Base-by-base conservation (phyloP, 495 filamentous ascomycete genomes). In the Trichocladium uniseriatum region DNA sequence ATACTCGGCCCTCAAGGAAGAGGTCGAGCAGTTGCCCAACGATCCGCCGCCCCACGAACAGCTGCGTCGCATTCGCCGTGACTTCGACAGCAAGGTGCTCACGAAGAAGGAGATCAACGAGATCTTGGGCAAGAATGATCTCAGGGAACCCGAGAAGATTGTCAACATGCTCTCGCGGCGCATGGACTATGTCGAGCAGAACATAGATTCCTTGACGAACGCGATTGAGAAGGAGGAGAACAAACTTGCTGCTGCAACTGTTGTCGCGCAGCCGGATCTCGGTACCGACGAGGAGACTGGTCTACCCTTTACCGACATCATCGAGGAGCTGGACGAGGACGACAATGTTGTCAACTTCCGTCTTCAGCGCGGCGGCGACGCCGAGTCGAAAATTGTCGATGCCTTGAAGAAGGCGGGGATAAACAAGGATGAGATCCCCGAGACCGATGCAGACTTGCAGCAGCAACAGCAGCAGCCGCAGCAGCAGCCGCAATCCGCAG, bases 251-350 rank as follows among this genome's bases (percentile, higher is more conserved):
- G 75, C 75, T 3, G 69, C 68, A 2, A 59, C 49, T 0, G 65
- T 76, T 11, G 56, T 75, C 29, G 70, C 67, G 16, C 61, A 71
- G 14, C 71, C 69, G 1, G 70, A 75, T 49, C 67, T 67, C 4
- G 72, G 65, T 18, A 77, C 76, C 32, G 83, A 85, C 47, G 82
- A 83, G 29, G 63, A 64, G 53, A 66, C 35, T 71, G 82, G 50
- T 62, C 42, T 89, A 38, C 84, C 88, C 3, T 74, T 95, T 44
- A 86, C 80, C 18, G 91, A 96, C 45, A 96, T 98, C 51, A 67
- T 81, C 36, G 91, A 98, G 64, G 83, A 95, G 67, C 70, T 98
- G 38, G 92, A 98, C 62, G 91, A 95, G 16, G 82, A 95, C 15
- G 92, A 80, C 15, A 91, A 95, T 58, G 75, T 97, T 10, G 69